Conservation (phyloP, 2,329 filamentous ascomycete species). For the Cyanodermella asteris region DNA sequence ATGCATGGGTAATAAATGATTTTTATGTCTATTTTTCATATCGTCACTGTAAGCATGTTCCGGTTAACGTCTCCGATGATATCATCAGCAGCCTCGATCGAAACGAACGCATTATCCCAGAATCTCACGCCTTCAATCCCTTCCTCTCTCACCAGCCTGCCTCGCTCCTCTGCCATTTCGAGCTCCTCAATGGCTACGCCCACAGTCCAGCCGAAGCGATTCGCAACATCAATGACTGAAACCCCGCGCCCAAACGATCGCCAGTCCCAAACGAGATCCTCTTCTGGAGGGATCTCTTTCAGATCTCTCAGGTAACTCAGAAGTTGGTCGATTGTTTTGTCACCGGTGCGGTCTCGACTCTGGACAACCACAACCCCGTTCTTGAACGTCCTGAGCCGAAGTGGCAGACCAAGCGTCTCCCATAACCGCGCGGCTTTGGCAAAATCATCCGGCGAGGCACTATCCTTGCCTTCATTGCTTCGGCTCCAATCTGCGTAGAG, state of each 20-base stretch:
- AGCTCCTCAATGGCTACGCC: conserved; percentile 89
- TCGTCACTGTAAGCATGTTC: too few relatives aligned
- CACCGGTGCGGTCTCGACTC: conserved; percentile 67
- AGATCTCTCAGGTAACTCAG: conserved; percentile 57
- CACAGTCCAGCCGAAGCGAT: conserved; percentile 88
- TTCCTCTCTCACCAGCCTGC: conserved; percentile 73
- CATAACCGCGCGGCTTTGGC: conserved; percentile 73
- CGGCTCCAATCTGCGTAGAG: conserved; percentile 91
- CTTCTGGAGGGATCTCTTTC: conserved; percentile 39
- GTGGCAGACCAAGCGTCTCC: conserved; percentile 68
- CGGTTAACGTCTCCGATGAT: too few relatives aligned
- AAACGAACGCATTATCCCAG: conserved; percentile 90
- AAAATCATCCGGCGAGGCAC: conserved; percentile 80
- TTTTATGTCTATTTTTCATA: too few relatives aligned
- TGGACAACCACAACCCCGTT: conserved; percentile 91
- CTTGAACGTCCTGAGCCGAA: conserved; percentile 72
- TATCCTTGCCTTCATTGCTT: conserved; percentile 75
- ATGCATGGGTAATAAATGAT: too few relatives aligned
- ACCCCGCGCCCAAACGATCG: conserved; percentile 59
- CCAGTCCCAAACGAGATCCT: conserved; percentile 56
- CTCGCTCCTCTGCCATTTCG: conserved; percentile 88
- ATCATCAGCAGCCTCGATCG: conserved; percentile 11
- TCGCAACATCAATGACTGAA: conserved; percentile 72
- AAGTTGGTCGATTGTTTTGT: conserved; percentile 61
- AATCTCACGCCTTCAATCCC: conserved; percentile 78